These are phyloP conservation scores for Salvia splendens DNA, from an alignment of 257 asterid genomes.

Conservation along the genomic window DNA sequence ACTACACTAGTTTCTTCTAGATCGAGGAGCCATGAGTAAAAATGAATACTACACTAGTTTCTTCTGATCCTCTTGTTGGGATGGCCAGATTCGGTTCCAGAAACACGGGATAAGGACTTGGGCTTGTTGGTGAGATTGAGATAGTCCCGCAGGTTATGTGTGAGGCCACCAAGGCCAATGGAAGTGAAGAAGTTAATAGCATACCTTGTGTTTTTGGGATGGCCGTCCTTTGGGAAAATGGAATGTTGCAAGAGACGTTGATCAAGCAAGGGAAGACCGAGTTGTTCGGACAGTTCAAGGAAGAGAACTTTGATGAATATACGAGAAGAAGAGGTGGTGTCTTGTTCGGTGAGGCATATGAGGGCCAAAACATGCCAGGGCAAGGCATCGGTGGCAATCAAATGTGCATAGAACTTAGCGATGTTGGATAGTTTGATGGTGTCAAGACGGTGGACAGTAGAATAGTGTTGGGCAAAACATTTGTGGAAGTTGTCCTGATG, in stretches of 20 bases:
- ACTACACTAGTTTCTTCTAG: too few species aligned
- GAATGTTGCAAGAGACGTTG: constrained; percentile 92
- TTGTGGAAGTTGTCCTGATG: constrained; percentile 83
- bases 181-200: constrained; percentile 90
- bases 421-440: constrained; percentile 86
- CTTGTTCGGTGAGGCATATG: constrained; percentile 90
- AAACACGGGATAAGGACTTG: too few species aligned
- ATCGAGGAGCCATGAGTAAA: too few species aligned
- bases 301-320: constrained; percentile 91
- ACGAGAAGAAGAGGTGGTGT: constrained; percentile 93
- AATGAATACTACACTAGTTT: too few species aligned
- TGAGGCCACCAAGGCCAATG: constrained; percentile 86
- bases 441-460: constrained; percentile 88
- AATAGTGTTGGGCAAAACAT: constrained; percentile 84
- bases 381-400: constrained; percentile 80
- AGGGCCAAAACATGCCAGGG: constrained; percentile 87
- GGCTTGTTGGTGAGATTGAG: constrained; percentile 37
- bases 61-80: too few species aligned
- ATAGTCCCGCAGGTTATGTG: constrained; percentile 77
- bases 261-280: constrained; percentile 71
- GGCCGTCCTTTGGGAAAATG: constrained; percentile 70
- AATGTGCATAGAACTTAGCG: constrained; percentile 89
- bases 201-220: constrained; percentile 77
- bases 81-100: too few species aligned
- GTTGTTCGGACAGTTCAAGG: constrained; percentile 93